Conservation (phyloP, 805 yeast genomes). For the Ogataea neopini region DNA sequence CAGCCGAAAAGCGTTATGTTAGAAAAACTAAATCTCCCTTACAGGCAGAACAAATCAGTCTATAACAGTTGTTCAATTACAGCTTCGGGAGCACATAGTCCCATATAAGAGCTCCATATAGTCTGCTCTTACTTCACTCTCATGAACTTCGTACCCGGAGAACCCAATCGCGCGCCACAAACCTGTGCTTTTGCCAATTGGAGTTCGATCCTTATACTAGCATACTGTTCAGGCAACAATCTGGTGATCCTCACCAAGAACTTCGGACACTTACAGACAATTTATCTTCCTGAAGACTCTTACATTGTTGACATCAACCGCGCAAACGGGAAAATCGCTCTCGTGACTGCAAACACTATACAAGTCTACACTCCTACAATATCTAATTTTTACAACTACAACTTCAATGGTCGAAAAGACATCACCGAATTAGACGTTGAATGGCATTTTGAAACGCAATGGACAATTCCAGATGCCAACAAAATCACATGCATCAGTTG, state of each 20-base stretch:
- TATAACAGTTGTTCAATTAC: neutral
- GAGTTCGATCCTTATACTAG: constrained; percentile 63
- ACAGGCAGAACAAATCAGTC: neutral
- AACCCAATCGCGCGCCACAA: constrained; percentile 61
- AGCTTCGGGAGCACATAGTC: neutral
- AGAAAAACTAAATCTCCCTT: neutral
- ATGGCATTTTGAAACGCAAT: constrained; percentile 34
- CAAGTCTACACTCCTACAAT: constrained; percentile 58
- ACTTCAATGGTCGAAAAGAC: constrained; percentile 36
- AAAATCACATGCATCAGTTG: constrained; percentile 35
- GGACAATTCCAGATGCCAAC: constrained; percentile 24
- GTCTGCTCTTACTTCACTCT: no score
- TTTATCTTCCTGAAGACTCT: constrained; percentile 70
- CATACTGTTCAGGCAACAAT: constrained; percentile 88
- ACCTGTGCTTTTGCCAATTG: constrained; percentile 62
- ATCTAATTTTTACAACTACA: constrained; percentile 41
- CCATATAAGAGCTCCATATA: neutral
- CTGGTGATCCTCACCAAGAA: constrained; percentile 62
- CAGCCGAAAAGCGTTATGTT: neutral
- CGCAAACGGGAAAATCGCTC: constrained; percentile 61
- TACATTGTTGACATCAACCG: constrained; percentile 63
- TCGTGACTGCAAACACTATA: constrained; percentile 47
- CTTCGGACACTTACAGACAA: constrained; percentile 65
- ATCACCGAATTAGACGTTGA: constrained; percentile 32
- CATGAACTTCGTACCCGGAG: constrained; percentile 79